Conservation (phyloP, 1,284 basidiomycete species). For the Ceratobasidium sp. region DNA sequence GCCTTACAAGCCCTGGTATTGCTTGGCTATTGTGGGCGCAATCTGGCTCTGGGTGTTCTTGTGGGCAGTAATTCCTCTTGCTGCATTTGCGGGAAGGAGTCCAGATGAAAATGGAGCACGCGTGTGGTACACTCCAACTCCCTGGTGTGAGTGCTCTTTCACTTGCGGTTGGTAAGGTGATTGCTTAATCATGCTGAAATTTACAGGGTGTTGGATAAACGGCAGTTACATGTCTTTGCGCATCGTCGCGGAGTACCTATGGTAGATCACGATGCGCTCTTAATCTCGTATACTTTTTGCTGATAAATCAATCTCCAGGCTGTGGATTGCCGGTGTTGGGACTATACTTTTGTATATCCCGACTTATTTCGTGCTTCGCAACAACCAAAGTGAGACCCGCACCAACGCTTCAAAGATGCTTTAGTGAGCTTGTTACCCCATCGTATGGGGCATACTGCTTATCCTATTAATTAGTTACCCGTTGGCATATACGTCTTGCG, state of each 20-base stretch:
- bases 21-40: not conserved
- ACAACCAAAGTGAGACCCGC: not conserved
- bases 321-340: slow-evolving; percentile 23
- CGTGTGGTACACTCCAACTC: slow-evolving; percentile 7
- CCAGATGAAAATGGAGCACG: not conserved
- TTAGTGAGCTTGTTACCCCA: slow-evolving; percentile 2
- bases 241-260: slow-evolving; percentile 20
- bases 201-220: slow-evolving; percentile 29
- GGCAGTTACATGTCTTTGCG: slow-evolving; percentile 6
- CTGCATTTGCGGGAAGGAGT: not conserved
- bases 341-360: slow-evolving; percentile 11
- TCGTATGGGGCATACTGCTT: not conserved
- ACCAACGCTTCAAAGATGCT: slow-evolving; percentile 24
- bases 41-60: slow-evolving; percentile 28
- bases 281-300: not conserved
- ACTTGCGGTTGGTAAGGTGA: not conserved
- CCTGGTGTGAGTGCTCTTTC: slow-evolving; percentile 15
- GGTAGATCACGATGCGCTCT: not conserved
- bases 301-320: not conserved
- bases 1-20: slow-evolving; percentile 17
- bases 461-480: slow-evolving; percentile 17
- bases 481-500: slow-evolving; percentile 27
- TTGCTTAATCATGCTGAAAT: not conserved
- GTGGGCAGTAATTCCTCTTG: slow-evolving; percentile 4
- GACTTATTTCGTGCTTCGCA: not conserved